phyloP scores from a whole-genome alignment of 1,139 yeast species.

The Debaryomyces nepalensis region DNA sequence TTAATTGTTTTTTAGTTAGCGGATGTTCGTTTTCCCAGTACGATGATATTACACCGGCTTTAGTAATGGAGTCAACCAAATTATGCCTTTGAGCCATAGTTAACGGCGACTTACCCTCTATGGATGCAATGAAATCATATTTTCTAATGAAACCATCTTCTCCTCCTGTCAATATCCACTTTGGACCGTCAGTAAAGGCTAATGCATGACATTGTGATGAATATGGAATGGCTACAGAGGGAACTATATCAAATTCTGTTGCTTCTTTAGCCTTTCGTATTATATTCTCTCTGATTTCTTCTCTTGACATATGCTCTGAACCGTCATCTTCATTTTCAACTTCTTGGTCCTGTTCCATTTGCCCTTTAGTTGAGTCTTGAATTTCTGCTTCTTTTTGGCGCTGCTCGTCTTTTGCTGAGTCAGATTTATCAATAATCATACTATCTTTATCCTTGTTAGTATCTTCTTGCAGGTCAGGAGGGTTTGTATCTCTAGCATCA shows the following conservation, averaged over 20 bases:
- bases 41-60: slow-evolving; percentile 79
- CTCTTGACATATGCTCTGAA: slow-evolving; percentile 13
- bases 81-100: slow-evolving; percentile 93
- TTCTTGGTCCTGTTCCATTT: slow-evolving; percentile 17
- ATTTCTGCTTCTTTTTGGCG: slow-evolving; percentile 22
- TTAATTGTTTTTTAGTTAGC: slow-evolving; percentile 44
- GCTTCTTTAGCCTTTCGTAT: slow-evolving; percentile 50
- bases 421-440: slow-evolving; percentile 21
- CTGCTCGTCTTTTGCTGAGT: slow-evolving; percentile 22
- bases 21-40: slow-evolving; percentile 99
- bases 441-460: slow-evolving; percentile 22
- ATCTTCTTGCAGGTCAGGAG: slow-evolving; percentile 20
- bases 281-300: slow-evolving; percentile 40
- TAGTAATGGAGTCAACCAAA: slow-evolving; percentile 80
- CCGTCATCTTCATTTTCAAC: slow-evolving; percentile 5
- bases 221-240: slow-evolving; percentile 76
- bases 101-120: slow-evolving; percentile 87
- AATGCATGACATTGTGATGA: slow-evolving; percentile 73
- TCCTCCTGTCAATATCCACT: slow-evolving; percentile 93
- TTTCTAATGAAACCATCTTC: slow-evolving; percentile 93
- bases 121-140: slow-evolving; percentile 82
- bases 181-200: slow-evolving; percentile 80
- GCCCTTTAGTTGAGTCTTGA: slow-evolving; percentile 16
- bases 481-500: slow-evolving; percentile 11
- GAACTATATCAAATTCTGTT: slow-evolving; percentile 59